Percentiles rank a stretch among this genome's conserved stretches.
These are phyloP conservation scores for Vitis hybrid DNA, from an alignment of 177 flowering plant genomes.

Conservation along the genomic window DNA sequence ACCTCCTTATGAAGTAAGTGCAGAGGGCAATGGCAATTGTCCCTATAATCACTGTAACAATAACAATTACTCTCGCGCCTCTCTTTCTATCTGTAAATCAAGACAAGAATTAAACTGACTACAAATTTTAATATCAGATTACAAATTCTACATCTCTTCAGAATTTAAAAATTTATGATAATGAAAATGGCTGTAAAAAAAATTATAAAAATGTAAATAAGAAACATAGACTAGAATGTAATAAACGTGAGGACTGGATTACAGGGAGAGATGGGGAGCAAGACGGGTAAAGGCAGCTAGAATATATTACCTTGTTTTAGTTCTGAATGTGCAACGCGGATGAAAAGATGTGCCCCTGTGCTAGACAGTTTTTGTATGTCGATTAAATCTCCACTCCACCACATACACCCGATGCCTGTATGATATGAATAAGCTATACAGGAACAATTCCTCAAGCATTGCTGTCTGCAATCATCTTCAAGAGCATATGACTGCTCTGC, in stretches of 20 bases:
- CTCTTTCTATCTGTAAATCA: no score
- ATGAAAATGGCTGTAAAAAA: background rate
- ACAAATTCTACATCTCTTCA: no score
- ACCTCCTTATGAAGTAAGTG: conserved; percentile 11
- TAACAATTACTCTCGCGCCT: background rate
- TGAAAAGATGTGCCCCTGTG: conserved; percentile 10
- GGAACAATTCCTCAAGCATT: conserved; percentile 20
- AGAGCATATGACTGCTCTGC: conserved; percentile 4
- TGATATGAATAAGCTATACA: conserved; percentile 14
- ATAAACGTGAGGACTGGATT: no score
- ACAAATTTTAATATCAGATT: no score
- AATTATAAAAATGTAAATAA: conserved; percentile 2
- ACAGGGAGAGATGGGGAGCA: no score
- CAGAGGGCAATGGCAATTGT: background rate
- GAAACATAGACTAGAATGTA: no score
- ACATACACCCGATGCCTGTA: conserved; percentile 14
- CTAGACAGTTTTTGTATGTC: conserved; percentile 11
- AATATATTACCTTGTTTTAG: background rate
- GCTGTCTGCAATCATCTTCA: conserved; percentile 5
- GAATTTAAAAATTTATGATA: no score
- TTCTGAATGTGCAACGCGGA: conserved; percentile 20
- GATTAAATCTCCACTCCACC: conserved; percentile 11
- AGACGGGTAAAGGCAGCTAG: no score
- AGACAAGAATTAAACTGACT: no score
- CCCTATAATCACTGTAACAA: conserved; percentile 8